Conservation (phyloP, 257 asterid genomes). For the Apocynum venetum region DNA sequence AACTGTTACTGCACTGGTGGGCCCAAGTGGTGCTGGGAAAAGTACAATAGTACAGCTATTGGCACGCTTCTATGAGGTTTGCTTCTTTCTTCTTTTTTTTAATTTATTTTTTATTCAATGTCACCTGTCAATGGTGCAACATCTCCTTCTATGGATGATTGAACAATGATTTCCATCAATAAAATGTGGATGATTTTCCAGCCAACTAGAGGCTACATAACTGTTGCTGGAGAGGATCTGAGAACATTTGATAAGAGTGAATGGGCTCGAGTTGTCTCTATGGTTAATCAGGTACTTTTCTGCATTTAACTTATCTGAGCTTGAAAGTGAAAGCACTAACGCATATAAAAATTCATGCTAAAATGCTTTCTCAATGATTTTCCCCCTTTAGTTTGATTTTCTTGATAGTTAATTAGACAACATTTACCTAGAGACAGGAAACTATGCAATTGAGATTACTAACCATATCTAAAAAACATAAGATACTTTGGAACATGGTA, state of each 20-base stretch:
- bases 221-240: constrained; percentile 96
- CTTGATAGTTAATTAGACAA: background rate
- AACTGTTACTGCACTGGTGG: constrained; percentile 92
- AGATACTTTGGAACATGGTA: background rate
- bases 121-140: background rate
- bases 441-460: background rate
- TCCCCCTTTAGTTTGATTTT: background rate
- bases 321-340: constrained; percentile 3
- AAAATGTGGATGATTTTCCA: constrained; percentile 30
- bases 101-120: background rate
- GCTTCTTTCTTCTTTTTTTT: background rate
- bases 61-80: constrained; percentile 95
- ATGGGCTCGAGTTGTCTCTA: constrained; percentile 91
- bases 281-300: constrained; percentile 79
- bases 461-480: background rate
- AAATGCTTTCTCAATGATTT: background rate
- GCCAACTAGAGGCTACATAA: constrained; percentile 88
- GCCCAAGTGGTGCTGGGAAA: constrained; percentile 97
- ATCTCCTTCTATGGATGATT: background rate
- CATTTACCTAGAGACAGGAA: background rate
- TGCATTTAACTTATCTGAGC: constrained; percentile 15
- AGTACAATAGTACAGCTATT: constrained; percentile 91
- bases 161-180: background rate
- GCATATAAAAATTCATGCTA: background rate
- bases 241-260: constrained; percentile 88